These are phyloP conservation scores for Amniculicola lignicola DNA, from an alignment of 495 filamentous ascomycete species.

Conservation along the genomic window DNA sequence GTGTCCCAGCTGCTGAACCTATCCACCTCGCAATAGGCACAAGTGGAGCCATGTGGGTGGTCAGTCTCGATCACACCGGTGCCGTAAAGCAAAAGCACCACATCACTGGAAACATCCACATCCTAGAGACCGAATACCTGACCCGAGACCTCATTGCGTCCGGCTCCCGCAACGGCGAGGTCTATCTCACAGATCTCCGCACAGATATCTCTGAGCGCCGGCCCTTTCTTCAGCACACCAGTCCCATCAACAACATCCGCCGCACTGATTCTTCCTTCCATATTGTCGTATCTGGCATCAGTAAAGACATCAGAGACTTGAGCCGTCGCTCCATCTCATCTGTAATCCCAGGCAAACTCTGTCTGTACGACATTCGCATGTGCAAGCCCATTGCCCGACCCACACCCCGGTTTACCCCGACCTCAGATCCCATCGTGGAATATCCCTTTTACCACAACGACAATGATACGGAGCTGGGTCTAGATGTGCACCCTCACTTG, in stretches of 20 bases:
- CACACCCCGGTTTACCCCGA: too few relatives aligned
- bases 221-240: slow-evolving; percentile 29
- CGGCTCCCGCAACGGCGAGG: slow-evolving; percentile 29
- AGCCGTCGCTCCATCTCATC: too few relatives aligned
- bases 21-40: slow-evolving; percentile 18
- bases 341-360: too few relatives aligned
- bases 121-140: slow-evolving; percentile 35
- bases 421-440: too few relatives aligned
- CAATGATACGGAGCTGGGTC: slow-evolving; percentile 15
- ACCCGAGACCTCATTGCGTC: slow-evolving; percentile 14
- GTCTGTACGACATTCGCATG: slow-evolving; percentile 37
- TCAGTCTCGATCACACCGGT: neutral
- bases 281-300: slow-evolving; percentile 32
- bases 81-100: neutral
- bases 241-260: slow-evolving; percentile 19
- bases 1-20: too few relatives aligned
- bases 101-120: slow-evolving; percentile 16
- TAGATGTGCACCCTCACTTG: slow-evolving; percentile 30
- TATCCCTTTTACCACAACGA: slow-evolving; percentile 27
- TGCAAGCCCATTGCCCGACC: too few relatives aligned
- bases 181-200: slow-evolving; percentile 33
- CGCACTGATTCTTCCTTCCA: slow-evolving; percentile 21
- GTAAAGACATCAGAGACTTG: too few relatives aligned
- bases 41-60: neutral
- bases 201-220: slow-evolving; percentile 1